Evolutionary conservation across 352 stramenopile genomes (phyloP), one percentile per base, ranked within the genome.

Genomic region (Globisporangium abappressorium): DNA sequence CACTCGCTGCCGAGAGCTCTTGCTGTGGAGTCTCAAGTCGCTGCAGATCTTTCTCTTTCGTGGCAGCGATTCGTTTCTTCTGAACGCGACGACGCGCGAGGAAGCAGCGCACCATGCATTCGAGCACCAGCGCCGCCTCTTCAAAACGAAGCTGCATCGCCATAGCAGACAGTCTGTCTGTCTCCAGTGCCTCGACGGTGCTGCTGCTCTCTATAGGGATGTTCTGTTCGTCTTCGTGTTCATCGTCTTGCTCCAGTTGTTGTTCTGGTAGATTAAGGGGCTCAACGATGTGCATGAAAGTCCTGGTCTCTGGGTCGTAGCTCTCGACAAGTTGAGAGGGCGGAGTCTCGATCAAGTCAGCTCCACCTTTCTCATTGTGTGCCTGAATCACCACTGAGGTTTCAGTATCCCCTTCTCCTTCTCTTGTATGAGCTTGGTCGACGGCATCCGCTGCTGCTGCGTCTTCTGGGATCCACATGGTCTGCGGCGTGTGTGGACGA

Each of bases 21-120:
- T 9, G 7, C 4, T 24, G 11, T 9, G 5, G 24, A 22, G 11
- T 38, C 53, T 24, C 53, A 4, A 14, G 26, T 4, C 11, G 24
- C n/a, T 12, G 53, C 12, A 4, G 24, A 11, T 64, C 15, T 28
- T 47, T 18, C 5, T 24, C 62, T 38, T 67, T 53, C 1, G 12
- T 18, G 43, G 38, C 36, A 43, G 11, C 38, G 38, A 5, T 28
- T 22, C 70, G 72, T 64, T 71, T 78, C 24, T 49, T 68, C 28
- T 70, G 69, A 12, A 87, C 70, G 3, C 65, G 71, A 12, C 24
- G 59, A 28, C 75, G 62, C 0, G 69, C 69, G 18, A 74, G 57
- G 46, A 74, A 74, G 57, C 69, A 71, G 20, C 69, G 64, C 22
- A 55, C 54, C 8, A 60, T 14, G 26, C 69, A 74, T n/a, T 64